These are phyloP conservation scores for Calonectria crousiana DNA, from an alignment of 2,329 filamentous ascomycete species.

Conservation along the genomic window DNA sequence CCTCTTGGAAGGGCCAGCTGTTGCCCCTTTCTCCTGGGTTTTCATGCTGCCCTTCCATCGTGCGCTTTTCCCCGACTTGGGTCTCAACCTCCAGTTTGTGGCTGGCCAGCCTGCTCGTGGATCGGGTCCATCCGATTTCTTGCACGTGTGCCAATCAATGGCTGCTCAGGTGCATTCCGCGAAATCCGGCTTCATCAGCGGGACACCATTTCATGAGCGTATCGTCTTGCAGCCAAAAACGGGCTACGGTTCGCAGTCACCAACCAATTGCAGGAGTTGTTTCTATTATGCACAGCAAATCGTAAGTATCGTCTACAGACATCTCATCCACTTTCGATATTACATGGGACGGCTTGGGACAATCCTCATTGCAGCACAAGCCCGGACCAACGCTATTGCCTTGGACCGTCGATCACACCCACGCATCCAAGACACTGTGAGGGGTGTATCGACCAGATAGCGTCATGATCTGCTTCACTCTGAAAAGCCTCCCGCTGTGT, in stretches of 20 bases:
- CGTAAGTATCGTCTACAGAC: background rate
- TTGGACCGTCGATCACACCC: conserved; percentile 8
- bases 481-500: conserved; percentile 21
- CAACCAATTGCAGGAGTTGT: background rate
- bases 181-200: background rate
- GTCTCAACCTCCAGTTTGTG: background rate
- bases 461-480: conserved; percentile 16
- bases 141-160: background rate
- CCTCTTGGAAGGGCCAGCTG: background rate
- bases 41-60: background rate
- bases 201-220: background rate
- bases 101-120: conserved; percentile 13
- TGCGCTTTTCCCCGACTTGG: background rate
- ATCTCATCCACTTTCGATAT: background rate
- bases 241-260: background rate
- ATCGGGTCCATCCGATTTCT: background rate
- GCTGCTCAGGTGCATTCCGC: background rate
- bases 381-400: background rate
- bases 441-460: conserved; percentile 18
- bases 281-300: background rate
- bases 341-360: background rate
- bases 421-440: conserved; percentile 30
- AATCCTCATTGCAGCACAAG: conserved; percentile 13
- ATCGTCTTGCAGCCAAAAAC: background rate
- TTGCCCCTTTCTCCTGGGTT: conserved; percentile 8